Evolutionary conservation across 1,284 basidiomycete species (phyloP).

Genomic region (Cronartium ribicola): DNA sequence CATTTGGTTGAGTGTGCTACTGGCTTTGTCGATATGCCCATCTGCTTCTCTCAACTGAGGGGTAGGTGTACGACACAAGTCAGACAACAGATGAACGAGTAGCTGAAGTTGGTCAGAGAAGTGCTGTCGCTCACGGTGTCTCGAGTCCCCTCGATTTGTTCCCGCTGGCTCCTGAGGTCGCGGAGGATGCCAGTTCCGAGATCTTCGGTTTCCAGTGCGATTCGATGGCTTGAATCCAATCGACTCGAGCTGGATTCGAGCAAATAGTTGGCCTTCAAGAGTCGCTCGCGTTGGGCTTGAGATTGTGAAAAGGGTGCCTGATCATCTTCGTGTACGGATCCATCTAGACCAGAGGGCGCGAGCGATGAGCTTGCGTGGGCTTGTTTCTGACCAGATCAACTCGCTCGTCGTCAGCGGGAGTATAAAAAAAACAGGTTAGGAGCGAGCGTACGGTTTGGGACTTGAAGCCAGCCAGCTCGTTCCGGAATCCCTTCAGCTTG

Average conservation of each 20-base stretch:
- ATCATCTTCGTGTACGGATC: neutral
- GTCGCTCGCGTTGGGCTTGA: conserved; percentile 53
- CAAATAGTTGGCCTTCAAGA: conserved; percentile 52
- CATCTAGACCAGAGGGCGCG: neutral
- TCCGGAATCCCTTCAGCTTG: conserved; percentile 68
- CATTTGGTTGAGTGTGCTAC: conserved; percentile 61
- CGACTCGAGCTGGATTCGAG: conserved; percentile 58
- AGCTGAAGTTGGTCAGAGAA: conserved; percentile 14
- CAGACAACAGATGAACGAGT: neutral
- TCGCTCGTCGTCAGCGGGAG: neutral
- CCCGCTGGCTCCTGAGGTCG: conserved; percentile 79
- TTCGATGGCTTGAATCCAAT: conserved; percentile 80
- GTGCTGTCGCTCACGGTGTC: conserved; percentile 64
- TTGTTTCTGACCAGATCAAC: conserved; percentile 57
- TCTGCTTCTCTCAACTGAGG: conserved; percentile 58
- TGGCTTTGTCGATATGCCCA: conserved; percentile 59
- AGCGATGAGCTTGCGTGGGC: conserved; percentile 60
- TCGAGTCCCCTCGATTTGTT: conserved; percentile 90
- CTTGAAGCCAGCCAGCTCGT: conserved; percentile 69
- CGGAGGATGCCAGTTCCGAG: conserved; percentile 87
- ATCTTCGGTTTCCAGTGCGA: conserved; percentile 93
- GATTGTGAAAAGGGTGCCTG: neutral
- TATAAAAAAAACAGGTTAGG: neutral
- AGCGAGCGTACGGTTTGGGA: conserved; percentile 59
- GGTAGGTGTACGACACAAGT: neutral